Evolutionary conservation across 2,329 filamentous ascomycete genomes (phyloP).

Genomic region (Ophiognomonia clavigignenti-juglandacearum): DNA sequence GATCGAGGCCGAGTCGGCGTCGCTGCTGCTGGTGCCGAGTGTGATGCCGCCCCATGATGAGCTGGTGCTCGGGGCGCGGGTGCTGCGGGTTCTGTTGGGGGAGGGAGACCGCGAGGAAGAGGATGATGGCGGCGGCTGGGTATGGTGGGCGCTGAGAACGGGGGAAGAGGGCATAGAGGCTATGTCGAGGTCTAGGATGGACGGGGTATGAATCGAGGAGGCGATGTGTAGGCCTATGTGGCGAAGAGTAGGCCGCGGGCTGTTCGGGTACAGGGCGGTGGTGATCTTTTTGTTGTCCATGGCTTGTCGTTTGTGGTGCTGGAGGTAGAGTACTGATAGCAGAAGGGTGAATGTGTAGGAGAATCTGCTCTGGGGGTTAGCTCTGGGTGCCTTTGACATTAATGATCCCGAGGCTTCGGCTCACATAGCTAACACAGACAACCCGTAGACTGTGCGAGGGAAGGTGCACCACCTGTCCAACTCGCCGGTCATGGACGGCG

Average conservation of each 20-base stretch:
- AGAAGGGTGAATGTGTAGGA: constrained; percentile 18
- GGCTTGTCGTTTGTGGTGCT: neutral
- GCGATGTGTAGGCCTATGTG: neutral
- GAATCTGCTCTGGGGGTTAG: constrained; percentile 6
- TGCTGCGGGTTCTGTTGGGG: neutral
- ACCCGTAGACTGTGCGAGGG: constrained; percentile 16
- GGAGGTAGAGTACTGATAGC: constrained; percentile 12
- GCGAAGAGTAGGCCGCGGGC: no score
- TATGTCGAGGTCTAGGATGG: constrained; percentile 2
- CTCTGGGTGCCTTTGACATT: no score
- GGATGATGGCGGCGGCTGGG: neutral
- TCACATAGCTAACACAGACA: constrained; percentile 18
- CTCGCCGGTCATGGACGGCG: constrained; percentile 9
- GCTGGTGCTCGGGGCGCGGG: neutral
- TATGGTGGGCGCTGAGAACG: constrained; percentile 6
- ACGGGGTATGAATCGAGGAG: neutral
- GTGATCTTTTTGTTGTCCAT: constrained; percentile 4
- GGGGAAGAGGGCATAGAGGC: neutral
- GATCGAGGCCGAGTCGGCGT: constrained; percentile 9
- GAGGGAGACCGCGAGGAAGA: neutral
- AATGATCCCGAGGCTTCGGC: neutral
- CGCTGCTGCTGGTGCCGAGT: constrained; percentile 9
- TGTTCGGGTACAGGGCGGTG: neutral
- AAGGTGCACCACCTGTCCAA: constrained; percentile 17
- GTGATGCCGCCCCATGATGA: constrained; percentile 11